Percentiles rank a stretch among this genome's conserved stretches.
Conservation (phyloP, 345 rosid species). For the Turritis glabra region DNA sequence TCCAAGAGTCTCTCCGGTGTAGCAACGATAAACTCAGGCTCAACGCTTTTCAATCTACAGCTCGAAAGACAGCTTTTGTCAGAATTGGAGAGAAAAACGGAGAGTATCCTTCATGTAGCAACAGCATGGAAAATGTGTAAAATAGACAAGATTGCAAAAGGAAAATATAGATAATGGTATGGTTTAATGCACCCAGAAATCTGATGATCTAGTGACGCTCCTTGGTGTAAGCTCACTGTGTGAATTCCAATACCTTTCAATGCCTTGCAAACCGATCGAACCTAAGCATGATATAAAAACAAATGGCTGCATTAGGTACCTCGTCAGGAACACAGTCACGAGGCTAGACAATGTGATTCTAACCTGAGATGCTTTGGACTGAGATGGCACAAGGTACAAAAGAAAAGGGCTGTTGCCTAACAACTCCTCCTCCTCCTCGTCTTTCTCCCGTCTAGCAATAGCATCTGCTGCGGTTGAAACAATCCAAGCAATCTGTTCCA, state of each 20-base stretch:
- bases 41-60: conserved; percentile 71
- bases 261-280: conserved; percentile 76
- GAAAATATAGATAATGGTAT: background rate
- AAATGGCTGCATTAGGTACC: background rate
- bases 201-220: conserved; percentile 77
- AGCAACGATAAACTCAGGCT: conserved; percentile 87
- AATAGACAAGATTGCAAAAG: background rate
- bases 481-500: conserved; percentile 82
- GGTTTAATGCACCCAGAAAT: conserved; percentile 61
- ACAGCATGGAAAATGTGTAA: background rate
- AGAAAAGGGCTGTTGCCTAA: conserved; percentile 60
- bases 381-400: conserved; percentile 73
- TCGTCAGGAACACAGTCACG: background rate
- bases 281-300: conserved; percentile 45
- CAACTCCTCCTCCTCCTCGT: conserved; percentile 39
- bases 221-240: conserved; percentile 80
- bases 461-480: conserved; percentile 74
- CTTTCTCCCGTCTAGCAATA: conserved; percentile 67
- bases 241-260: conserved; percentile 82
- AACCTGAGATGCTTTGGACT: conserved; percentile 82
- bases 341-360: conserved; percentile 1
- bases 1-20: conserved; percentile 89
- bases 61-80: conserved; percentile 17
- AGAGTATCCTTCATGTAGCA: background rate
- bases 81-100: background rate